These are phyloP conservation scores for Saccharomyces hybrid DNA, from an alignment of 1,139 yeast species.

Conservation along the genomic window DNA sequence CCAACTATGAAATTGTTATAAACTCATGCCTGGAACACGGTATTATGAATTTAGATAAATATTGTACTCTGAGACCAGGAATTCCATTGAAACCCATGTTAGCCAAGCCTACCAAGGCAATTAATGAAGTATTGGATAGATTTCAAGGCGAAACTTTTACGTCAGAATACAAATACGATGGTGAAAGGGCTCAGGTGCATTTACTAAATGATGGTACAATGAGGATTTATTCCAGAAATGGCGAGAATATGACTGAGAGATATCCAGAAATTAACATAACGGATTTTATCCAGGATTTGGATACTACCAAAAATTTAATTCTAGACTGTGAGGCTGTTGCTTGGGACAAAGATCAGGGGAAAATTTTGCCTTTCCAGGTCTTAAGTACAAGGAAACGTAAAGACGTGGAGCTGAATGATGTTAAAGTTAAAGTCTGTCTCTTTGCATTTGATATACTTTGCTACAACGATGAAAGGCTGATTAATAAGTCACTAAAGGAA, in stretches of 20 bases:
- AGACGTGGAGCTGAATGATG: constrained; percentile 79
- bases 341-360: constrained; percentile 70
- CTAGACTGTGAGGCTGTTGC: constrained; percentile 99
- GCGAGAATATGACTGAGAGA: constrained; percentile 93
- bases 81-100: constrained; percentile 96
- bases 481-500: constrained; percentile 59
- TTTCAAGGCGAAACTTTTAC: constrained; percentile 82
- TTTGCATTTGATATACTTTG: constrained; percentile 85
- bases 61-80: constrained; percentile 78
- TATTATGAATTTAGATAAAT: constrained; percentile 51
- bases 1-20: constrained; percentile 77
- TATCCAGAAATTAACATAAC: constrained; percentile 84
- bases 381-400: constrained; percentile 89
- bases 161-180: constrained; percentile 95
- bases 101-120: constrained; percentile 93
- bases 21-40: constrained; percentile 61
- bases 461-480: constrained; percentile 60
- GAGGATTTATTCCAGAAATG: constrained; percentile 81
- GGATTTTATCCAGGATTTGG: constrained; percentile 43
- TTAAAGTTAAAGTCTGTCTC: constrained; percentile 82
- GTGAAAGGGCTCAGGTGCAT: constrained; percentile 96
- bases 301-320: constrained; percentile 46
- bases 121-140: constrained; percentile 80
- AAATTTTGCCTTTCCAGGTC: constrained; percentile 87
- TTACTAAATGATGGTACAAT: constrained; percentile 58